phyloP scores from a whole-genome alignment of 768 basidiomycete genomes.

The Lentinula sp. region DNA sequence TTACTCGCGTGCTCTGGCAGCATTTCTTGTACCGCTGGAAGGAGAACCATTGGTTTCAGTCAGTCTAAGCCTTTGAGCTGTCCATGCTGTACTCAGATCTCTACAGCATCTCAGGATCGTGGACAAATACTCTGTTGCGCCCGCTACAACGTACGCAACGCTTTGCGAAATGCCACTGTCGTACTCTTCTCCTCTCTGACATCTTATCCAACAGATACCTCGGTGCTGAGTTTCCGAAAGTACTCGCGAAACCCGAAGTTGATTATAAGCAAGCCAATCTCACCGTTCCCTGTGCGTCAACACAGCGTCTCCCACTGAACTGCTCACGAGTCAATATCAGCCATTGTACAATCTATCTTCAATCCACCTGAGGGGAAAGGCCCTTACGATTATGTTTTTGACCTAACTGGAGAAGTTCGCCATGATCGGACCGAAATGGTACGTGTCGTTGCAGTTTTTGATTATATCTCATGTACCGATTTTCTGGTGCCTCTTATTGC shows the following conservation, averaged over 20 bases:
- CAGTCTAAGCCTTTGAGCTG: slow-evolving; percentile 18
- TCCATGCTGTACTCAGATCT: neutral
- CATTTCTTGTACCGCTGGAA: slow-evolving; percentile 58
- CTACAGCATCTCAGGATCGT: slow-evolving; percentile 63
- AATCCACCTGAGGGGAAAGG: slow-evolving; percentile 63
- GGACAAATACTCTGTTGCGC: slow-evolving; percentile 67
- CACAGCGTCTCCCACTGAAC: neutral
- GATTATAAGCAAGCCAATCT: slow-evolving; percentile 83
- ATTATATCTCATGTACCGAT: neutral
- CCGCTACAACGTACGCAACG: slow-evolving; percentile 62
- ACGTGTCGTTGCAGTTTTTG: slow-evolving; percentile 16
- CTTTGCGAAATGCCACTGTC: slow-evolving; percentile 15
- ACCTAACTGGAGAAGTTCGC: slow-evolving; percentile 76
- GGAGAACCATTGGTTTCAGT: slow-evolving; percentile 72
- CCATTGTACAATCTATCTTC: slow-evolving; percentile 61
- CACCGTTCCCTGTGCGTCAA: slow-evolving; percentile 56
- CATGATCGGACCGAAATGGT: slow-evolving; percentile 74
- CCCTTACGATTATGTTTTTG: slow-evolving; percentile 79
- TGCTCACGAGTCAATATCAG: slow-evolving; percentile 29
- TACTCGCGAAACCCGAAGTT: slow-evolving; percentile 62
- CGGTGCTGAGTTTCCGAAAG: slow-evolving; percentile 65
- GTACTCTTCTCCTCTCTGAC: slow-evolving; percentile 10
- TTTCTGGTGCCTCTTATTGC: slow-evolving; percentile 8
- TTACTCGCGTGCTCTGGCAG: slow-evolving; percentile 65
- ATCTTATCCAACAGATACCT: slow-evolving; percentile 50